phyloP scores from a whole-genome alignment of 805 yeast genomes.

The Yarrowia keelungensis region DNA sequence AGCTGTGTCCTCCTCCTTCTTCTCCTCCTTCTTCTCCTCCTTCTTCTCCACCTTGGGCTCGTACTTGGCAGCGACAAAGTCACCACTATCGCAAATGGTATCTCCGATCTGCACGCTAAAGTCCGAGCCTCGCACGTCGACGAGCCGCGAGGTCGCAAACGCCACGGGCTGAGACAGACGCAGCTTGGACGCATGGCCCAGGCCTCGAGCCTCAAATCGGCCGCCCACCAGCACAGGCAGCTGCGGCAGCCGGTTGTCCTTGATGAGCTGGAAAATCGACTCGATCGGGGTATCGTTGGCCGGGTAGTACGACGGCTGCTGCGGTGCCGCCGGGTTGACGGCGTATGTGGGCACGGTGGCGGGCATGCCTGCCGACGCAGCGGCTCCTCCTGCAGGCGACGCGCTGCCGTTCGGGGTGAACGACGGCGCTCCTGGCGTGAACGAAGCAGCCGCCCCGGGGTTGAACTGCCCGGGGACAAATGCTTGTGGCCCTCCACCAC shows the following conservation, averaged over 20 bases:
- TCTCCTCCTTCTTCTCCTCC: not conserved
- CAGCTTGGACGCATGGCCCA: constrained; percentile 4
- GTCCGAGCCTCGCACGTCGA: constrained; percentile 3
- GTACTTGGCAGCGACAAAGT: constrained; percentile 1
- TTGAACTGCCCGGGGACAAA: constrained; percentile 29
- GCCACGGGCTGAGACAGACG: constrained; percentile 14
- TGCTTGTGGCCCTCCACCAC: constrained; percentile 24
- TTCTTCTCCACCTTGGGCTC: not conserved
- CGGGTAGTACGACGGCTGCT: not conserved
- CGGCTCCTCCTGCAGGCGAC: not conserved
- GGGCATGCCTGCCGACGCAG: constrained; percentile 9
- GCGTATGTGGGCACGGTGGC: constrained; percentile 20
- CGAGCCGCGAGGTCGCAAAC: constrained; percentile 5
- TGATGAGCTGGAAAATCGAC: constrained; percentile 37
- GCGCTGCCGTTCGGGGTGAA: constrained; percentile 3
- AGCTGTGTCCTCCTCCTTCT: not conserved
- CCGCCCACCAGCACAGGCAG: constrained; percentile 22
- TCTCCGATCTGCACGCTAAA: constrained; percentile 37
- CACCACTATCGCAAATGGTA: constrained; percentile 18
- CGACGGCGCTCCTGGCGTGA: constrained; percentile 19
- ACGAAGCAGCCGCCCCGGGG: constrained; percentile 11
- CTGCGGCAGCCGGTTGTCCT: constrained; percentile 31
- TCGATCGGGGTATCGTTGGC: constrained; percentile 36
- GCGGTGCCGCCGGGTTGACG: not conserved
- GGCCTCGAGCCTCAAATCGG: constrained; percentile 19